Conservation (phyloP, 169 alveolate species). For the Blepharisma undulans region DNA sequence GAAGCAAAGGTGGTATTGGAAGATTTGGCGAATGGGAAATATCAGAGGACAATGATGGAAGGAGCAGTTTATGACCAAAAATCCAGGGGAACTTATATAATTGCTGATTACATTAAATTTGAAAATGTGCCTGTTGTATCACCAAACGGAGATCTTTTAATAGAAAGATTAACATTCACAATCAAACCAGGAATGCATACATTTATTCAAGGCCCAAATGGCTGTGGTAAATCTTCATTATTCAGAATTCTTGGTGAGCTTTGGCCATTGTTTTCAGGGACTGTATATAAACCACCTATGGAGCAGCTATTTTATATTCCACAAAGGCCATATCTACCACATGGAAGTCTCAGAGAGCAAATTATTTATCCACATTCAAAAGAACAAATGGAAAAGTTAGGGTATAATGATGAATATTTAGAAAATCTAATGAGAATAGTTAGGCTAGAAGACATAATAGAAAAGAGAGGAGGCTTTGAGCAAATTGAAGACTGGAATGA, state of each 20-base stretch:
- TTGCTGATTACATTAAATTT: constrained; percentile 61
- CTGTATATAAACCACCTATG: constrained; percentile 69
- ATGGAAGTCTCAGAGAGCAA: constrained; percentile 86
- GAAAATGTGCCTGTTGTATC: constrained; percentile 81
- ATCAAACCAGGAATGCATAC: constrained; percentile 81
- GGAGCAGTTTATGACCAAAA: background rate
- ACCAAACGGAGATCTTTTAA: constrained; percentile 83
- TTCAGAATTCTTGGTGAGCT: constrained; percentile 87
- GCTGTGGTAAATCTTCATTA: constrained; percentile 88
- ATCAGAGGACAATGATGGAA: constrained; percentile 36
- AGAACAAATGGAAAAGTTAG: constrained; percentile 56
- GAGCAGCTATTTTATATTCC: constrained; percentile 85
- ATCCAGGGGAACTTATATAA: constrained; percentile 36
- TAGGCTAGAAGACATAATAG: constrained; percentile 64
- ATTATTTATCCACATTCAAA: constrained; percentile 79
- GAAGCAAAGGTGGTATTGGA: constrained; percentile 76
- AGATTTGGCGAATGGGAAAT: constrained; percentile 73
- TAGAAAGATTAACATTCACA: constrained; percentile 65
- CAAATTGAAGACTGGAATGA: constrained; percentile 76
- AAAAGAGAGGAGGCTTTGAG: constrained; percentile 74
- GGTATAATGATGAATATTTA: constrained; percentile 63
- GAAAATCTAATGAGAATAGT: constrained; percentile 67
- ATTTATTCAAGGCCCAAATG: constrained; percentile 88
- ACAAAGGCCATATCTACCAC: constrained; percentile 87
- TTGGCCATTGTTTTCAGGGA: constrained; percentile 88